phyloP scores from a whole-genome alignment of 2,329 filamentous ascomycete species.

The Cercospora janseana region DNA sequence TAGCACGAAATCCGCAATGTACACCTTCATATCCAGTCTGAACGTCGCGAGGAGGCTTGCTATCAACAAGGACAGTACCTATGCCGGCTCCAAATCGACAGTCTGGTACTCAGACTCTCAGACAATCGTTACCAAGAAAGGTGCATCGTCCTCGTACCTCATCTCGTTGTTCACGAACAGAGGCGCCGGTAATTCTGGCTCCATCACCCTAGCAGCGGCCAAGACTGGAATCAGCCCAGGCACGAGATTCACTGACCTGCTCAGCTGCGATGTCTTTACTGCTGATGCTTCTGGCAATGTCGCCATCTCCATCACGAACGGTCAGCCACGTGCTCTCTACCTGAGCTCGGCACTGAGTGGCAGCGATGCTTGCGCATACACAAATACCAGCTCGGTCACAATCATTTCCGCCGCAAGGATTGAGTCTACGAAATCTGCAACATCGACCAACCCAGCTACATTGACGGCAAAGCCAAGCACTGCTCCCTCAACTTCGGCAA shows the following conservation, averaged over 20 bases:
- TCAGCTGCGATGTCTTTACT: conserved; percentile 46
- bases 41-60: conserved; percentile 52
- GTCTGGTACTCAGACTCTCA: conserved; percentile 31
- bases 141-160: conserved; percentile 7
- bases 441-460: neutral
- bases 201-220: conserved; percentile 7
- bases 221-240: conserved; percentile 17
- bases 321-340: conserved; percentile 47
- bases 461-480: conserved; percentile 3
- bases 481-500: neutral
- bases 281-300: conserved; percentile 46
- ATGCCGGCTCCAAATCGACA: conserved; percentile 41
- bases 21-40: conserved; percentile 41
- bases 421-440: no score
- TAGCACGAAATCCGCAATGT: conserved; percentile 41
- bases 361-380: conserved; percentile 38
- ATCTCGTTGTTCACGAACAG: conserved; percentile 23
- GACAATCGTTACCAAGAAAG: conserved; percentile 23
- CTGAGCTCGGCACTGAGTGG: conserved; percentile 38
- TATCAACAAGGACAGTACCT: conserved; percentile 40
- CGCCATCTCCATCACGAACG: conserved; percentile 45
- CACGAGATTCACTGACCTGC: conserved; percentile 39
- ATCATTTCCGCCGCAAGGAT: neutral
- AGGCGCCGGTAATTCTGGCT: conserved; percentile 12
- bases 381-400: conserved; percentile 1